These are phyloP conservation scores for Torulaspora maleeae DNA, from an alignment of 805 yeast species.

Conservation along the genomic window DNA sequence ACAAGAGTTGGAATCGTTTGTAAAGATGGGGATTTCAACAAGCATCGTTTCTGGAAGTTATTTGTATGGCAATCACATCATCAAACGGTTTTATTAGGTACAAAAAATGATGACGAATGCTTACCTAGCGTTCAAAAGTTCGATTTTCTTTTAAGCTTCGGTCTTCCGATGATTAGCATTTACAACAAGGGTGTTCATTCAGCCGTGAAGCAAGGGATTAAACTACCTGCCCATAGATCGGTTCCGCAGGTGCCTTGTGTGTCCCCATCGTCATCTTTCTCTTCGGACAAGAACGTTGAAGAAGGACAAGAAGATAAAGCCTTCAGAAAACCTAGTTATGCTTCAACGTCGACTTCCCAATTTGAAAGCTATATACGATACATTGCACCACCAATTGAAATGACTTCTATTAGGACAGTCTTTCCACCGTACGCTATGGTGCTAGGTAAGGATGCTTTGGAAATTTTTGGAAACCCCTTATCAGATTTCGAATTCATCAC, in stretches of 20 bases:
- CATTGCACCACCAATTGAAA: constrained; percentile 65
- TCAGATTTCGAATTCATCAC: constrained; percentile 71
- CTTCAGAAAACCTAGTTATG: constrained; percentile 10
- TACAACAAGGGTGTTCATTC: constrained; percentile 21
- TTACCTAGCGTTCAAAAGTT: constrained; percentile 41
- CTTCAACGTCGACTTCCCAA: constrained; percentile 25
- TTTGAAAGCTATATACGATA: constrained; percentile 72
- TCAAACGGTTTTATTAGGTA: constrained; percentile 58
- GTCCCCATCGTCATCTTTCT: constrained; percentile 2
- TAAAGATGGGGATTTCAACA: constrained; percentile 48
- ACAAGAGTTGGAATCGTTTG: constrained; percentile 51
- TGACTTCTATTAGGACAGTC: constrained; percentile 62
- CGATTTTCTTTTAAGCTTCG: constrained; percentile 45
- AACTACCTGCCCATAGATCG: not conserved
- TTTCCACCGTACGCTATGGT: constrained; percentile 77
- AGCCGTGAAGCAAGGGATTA: constrained; percentile 12
- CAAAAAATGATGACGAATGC: constrained; percentile 26
- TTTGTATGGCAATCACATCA: constrained; percentile 78
- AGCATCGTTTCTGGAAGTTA: constrained; percentile 62
- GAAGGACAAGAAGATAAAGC: constrained; percentile 1
- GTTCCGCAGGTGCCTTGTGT: not conserved
- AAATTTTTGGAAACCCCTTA: constrained; percentile 55
- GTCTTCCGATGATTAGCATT: constrained; percentile 51
- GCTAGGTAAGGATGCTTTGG: constrained; percentile 68
- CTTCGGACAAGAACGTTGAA: constrained; percentile 1